phyloP scores from a whole-genome alignment of 805 yeast genomes.

The Candida xyloterini region DNA sequence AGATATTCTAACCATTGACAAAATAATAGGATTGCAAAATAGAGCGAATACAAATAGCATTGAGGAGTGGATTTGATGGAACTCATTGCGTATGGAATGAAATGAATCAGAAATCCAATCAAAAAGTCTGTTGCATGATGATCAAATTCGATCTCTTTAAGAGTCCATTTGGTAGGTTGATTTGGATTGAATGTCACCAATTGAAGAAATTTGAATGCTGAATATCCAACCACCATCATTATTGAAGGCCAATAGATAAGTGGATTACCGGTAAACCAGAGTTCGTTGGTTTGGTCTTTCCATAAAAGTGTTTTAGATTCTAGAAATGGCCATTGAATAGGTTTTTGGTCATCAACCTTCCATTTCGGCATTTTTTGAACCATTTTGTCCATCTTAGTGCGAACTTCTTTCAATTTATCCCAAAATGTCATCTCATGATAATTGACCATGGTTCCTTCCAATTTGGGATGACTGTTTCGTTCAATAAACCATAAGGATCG shows the following conservation, averaged over 20 bases:
- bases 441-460: slow-evolving; percentile 35
- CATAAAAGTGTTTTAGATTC: slow-evolving; percentile 59
- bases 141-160: slow-evolving; percentile 21
- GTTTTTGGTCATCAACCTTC: slow-evolving; percentile 52
- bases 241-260: slow-evolving; percentile 51
- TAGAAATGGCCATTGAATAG: slow-evolving; percentile 61
- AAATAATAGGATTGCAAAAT: slow-evolving; percentile 44
- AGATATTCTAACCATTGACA: slow-evolving; percentile 46
- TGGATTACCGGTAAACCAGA: slow-evolving; percentile 66
- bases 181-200: slow-evolving; percentile 23
- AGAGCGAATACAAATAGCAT: slow-evolving; percentile 49
- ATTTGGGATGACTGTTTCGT: slow-evolving; percentile 53
- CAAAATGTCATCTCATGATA: slow-evolving; percentile 38
- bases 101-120: slow-evolving; percentile 58
- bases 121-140: slow-evolving; percentile 35
- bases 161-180: slow-evolving; percentile 2
- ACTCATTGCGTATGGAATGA: slow-evolving; percentile 50
- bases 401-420: slow-evolving; percentile 53
- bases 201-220: slow-evolving; percentile 11
- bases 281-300: slow-evolving; percentile 40
- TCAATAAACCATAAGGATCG: slow-evolving; percentile 78
- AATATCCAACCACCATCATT: slow-evolving; percentile 30
- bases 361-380: slow-evolving; percentile 46
- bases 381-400: slow-evolving; percentile 51
- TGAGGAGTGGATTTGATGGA: slow-evolving; percentile 40